phyloP scores from a whole-genome alignment of 805 yeast genomes.

The Metschnikowia kofuensis region DNA sequence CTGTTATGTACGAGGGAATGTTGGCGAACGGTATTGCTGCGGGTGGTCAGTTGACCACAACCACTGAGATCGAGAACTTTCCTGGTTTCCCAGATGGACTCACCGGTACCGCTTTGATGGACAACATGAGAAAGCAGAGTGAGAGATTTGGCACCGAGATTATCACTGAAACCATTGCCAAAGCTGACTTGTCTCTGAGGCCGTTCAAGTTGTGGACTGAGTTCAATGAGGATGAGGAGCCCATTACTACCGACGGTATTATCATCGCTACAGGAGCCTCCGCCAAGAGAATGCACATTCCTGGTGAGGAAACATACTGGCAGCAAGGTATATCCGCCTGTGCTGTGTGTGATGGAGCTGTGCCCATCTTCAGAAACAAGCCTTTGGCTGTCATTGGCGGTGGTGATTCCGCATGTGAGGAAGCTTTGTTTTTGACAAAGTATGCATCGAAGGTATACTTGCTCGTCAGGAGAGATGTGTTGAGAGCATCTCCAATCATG shows the following conservation, averaged over 20 bases:
- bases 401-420: constrained; percentile 99
- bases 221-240: constrained; percentile 87
- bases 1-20: constrained; percentile 93
- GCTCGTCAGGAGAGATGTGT: constrained; percentile 88
- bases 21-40: constrained; percentile 98
- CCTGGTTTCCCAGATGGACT: constrained; percentile 98
- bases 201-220: constrained; percentile 98
- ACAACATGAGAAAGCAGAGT: constrained; percentile 87
- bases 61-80: constrained; percentile 97
- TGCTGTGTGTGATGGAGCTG: constrained; percentile 99
- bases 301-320: constrained; percentile 98
- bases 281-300: constrained; percentile 88
- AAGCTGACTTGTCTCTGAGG: constrained; percentile 79
- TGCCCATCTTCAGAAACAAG: constrained; percentile 96
- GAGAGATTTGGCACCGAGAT: constrained; percentile 87
- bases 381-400: constrained; percentile 98
- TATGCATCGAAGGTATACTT: constrained; percentile 95
- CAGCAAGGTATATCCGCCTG: constrained; percentile 99
- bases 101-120: constrained; percentile 86
- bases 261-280: constrained; percentile 97
- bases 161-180: constrained; percentile 91
- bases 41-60: constrained; percentile 98
- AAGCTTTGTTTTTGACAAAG: constrained; percentile 93
- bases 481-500: constrained; percentile 97
- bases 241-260: constrained; percentile 89